phyloP scores from a whole-genome alignment of 2,329 filamentous ascomycete genomes.

The Colletotrichum sp. region DNA sequence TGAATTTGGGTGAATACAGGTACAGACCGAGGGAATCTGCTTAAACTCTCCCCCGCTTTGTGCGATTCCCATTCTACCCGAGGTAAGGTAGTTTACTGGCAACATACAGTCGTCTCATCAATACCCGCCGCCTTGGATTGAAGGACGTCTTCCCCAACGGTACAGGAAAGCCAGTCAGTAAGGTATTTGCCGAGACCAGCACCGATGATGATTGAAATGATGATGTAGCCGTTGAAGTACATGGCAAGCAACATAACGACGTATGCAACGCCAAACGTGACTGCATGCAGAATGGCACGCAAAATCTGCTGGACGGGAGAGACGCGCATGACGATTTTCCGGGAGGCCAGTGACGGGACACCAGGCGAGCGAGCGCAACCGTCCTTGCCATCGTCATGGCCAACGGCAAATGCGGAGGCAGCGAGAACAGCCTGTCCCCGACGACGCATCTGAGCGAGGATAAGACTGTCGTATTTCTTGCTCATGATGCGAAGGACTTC shows the following conservation, averaged over 20 bases:
- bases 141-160: accelerated
- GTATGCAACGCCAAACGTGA: slow-evolving; percentile 3
- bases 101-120: background rate
- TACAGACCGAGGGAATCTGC: too few relatives aligned
- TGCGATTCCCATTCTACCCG: too few relatives aligned
- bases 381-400: background rate
- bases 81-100: too few relatives aligned
- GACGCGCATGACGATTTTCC: background rate
- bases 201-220: slow-evolving; percentile 34
- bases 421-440: background rate
- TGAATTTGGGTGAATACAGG: too few relatives aligned
- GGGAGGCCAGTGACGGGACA: accelerated
- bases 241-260: slow-evolving; percentile 4
- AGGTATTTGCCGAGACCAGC: slow-evolving; percentile 57
- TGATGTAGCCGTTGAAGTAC: slow-evolving; percentile 17
- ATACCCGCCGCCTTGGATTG: background rate
- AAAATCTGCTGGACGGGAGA: background rate
- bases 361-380: background rate
- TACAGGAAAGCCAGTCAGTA: slow-evolving; percentile 46
- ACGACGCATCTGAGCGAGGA: background rate
- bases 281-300: background rate
- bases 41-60: too few relatives aligned
- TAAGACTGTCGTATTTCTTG: background rate
- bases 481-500: background rate
- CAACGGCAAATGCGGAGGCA: background rate